Conservation (phyloP, 2,329 filamentous ascomycete genomes). For the Diplodia seriata region DNA sequence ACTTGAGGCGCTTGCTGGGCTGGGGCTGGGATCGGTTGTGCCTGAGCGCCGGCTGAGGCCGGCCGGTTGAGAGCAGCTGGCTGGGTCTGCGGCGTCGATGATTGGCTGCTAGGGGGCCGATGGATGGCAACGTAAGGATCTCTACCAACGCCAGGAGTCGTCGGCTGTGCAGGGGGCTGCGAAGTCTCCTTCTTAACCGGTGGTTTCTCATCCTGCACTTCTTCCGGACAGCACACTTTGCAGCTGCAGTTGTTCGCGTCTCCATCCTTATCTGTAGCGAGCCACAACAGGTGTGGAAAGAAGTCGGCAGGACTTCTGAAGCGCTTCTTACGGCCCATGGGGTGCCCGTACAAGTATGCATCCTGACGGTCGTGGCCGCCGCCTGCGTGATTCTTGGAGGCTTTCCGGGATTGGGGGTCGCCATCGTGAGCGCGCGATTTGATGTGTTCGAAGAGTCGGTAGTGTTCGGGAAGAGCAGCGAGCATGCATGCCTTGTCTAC, state of each 20-base stretch:
- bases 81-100: conserved; percentile 33
- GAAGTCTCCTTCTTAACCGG: conserved; percentile 42
- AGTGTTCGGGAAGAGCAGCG: conserved; percentile 62
- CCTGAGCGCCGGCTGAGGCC: background rate
- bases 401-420: conserved; percentile 50
- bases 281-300: conserved; percentile 66
- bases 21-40: conserved; percentile 1
- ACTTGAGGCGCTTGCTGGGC: conserved; percentile 7
- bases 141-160: conserved; percentile 1
- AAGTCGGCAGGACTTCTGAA: conserved; percentile 66
- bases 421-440: conserved; percentile 58
- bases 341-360: conserved; percentile 67
- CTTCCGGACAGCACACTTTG: conserved; percentile 63
- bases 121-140: conserved; percentile 13
- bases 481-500: conserved; percentile 56
- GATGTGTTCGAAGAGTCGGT: conserved; percentile 65
- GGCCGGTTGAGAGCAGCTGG: background rate
- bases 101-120: conserved; percentile 6
- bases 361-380: conserved; percentile 63
- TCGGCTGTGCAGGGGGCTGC: conserved; percentile 28
- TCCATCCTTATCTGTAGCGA: conserved; percentile 59
- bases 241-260: conserved; percentile 64
- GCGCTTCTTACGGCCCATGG: conserved; percentile 62
- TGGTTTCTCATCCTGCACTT: conserved; percentile 52
- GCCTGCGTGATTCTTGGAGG: conserved; percentile 57